These are phyloP conservation scores for Haplosporangium gracile DNA, from an alignment of 192 early-diverging fungal genomes.

Conservation along the genomic window DNA sequence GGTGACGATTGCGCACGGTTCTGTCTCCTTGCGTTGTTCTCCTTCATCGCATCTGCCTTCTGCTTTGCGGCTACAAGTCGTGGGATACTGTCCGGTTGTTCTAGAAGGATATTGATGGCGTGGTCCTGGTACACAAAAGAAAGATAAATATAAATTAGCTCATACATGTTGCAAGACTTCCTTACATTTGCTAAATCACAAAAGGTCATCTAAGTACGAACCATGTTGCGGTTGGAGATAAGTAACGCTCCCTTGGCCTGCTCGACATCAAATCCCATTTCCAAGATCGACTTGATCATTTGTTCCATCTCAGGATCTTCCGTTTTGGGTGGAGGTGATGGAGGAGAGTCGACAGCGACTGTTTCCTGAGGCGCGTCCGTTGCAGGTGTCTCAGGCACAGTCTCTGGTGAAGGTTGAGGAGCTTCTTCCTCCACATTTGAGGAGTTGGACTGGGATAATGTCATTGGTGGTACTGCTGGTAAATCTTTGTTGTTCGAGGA, in stretches of 20 bases:
- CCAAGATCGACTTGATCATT: conserved; percentile 65
- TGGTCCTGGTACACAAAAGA: conserved; percentile 58
- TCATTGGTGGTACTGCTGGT: not conserved
- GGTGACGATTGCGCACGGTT: conserved; percentile 40
- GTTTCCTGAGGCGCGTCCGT: not conserved
- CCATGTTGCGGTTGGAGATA: conserved; percentile 67
- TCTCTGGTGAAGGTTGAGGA: not conserved
- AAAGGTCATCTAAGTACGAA: conserved; percentile 9
- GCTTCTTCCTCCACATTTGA: not conserved
- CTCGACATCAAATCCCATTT: conserved; percentile 77
- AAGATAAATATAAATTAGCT: not conserved
- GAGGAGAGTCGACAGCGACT: not conserved
- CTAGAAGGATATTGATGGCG: conserved; percentile 70
- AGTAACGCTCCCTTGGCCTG: conserved; percentile 72
- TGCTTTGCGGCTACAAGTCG: conserved; percentile 34
- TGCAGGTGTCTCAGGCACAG: not conserved
- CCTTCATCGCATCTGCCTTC: conserved; percentile 47
- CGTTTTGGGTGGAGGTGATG: conserved; percentile 6
- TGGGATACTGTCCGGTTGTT: conserved; percentile 66
- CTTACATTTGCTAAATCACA: not conserved
- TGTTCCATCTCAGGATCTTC: conserved; percentile 51
- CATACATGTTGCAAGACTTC: not conserved
- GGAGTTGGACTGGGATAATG: not conserved
- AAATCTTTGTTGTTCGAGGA: conserved; percentile 11
- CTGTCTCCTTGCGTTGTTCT: conserved; percentile 46